phyloP scores from a whole-genome alignment of 177 flowering plant species.

The Tripterygium wilfordii region DNA sequence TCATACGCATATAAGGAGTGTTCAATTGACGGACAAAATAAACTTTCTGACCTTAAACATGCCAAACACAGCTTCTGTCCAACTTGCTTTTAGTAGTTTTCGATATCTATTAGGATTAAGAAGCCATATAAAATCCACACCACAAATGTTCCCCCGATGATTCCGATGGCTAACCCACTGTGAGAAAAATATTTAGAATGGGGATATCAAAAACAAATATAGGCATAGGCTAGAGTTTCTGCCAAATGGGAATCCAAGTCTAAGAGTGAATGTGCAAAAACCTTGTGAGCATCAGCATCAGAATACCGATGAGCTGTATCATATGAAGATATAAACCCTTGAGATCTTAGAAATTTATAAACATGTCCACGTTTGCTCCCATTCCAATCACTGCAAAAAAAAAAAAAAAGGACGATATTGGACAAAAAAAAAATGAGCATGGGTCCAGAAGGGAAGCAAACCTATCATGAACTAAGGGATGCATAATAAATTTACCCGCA shows the following conservation, averaged over 20 bases:
- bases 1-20: too few species aligned
- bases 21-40: neutral
- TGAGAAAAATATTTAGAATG: slow-evolving; percentile 3
- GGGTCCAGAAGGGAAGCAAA: neutral
- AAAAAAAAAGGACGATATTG: neutral
- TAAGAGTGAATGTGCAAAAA: slow-evolving; percentile 16
- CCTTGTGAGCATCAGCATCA: slow-evolving; percentile 96
- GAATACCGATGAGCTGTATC: slow-evolving; percentile 93
- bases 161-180: slow-evolving; percentile 99
- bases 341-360: slow-evolving; percentile 91
- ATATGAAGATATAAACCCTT: slow-evolving; percentile 93
- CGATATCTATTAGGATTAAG: slow-evolving; percentile 69
- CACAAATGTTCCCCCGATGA: slow-evolving; percentile 93
- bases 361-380: slow-evolving; percentile 98
- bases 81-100: slow-evolving; percentile 75
- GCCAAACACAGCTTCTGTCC: slow-evolving; percentile 90
- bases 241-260: neutral
- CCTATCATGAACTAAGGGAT: neutral
- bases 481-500: slow-evolving; percentile 60
- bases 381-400: slow-evolving; percentile 78
- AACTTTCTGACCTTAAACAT: slow-evolving; percentile 69
- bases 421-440: neutral
- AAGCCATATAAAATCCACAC: slow-evolving; percentile 99
- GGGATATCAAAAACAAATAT: slow-evolving; percentile 2
- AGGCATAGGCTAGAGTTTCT: neutral